Evolutionary conservation across 495 filamentous ascomycete genomes (phyloP), one percentile per base, ranked within the genome.

Genomic region (Talaromyces liani): DNA sequence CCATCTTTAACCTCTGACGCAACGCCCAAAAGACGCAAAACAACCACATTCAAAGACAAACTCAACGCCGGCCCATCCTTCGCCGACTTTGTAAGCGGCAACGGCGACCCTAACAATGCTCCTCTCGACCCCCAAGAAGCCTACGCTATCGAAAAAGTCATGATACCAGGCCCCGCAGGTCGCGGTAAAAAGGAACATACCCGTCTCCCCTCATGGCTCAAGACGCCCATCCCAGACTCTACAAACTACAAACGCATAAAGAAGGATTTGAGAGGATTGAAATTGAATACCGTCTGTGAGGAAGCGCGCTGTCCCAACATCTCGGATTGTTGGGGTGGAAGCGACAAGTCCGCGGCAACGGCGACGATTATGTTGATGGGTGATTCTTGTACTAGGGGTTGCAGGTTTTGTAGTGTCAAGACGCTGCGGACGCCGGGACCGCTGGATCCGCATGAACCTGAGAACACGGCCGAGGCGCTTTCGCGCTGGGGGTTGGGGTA

Each of bases 341-440:
- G 77, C 68, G 85, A 89, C 74, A 97, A 96, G 77, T 84, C 87
- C 57, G 87, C 91, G 24, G 95, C 95, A 1, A 98, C 94, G 27
- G 94, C 95, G 0, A 98, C 94, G 8, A 98, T 98, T 77, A 98
- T 98, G 95, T 80, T 98, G 6, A 97, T 98, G 93, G 94, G 94
- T 65, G 94, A 98, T 70, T 97, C 94, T 6, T 98, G 94, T 77
- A 98, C 94, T 8, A 87, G 94, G 29, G 94, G 94, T 22, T 98
- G 94, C 75, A 86, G 95, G 49, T 98, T 98, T 82, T 98, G 94
- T 81, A 89, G 85, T 63, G 94, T 98, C 56, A 97, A 97, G 85
- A 98, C 94, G 0, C 84, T 75, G 24, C 86, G 89, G 47, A 73
- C 78, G 0, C 95, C 95, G 3, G 76, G 87, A 8, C 91, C 94